phyloP scores from a whole-genome alignment of 768 basidiomycete genomes.

The Pholiota conissans region DNA sequence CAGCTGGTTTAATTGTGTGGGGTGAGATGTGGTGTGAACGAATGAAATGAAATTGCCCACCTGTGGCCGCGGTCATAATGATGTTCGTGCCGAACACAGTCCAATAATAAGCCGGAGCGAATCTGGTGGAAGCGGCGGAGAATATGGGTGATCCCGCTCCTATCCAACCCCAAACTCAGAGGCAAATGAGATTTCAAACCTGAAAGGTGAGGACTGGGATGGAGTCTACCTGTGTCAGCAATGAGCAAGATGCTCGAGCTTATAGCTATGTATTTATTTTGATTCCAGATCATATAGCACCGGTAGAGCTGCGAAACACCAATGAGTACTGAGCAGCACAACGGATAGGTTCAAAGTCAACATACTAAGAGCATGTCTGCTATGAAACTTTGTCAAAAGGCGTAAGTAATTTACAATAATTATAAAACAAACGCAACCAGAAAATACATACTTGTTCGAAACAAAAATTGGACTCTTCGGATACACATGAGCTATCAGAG shows the following conservation, averaged over 20 bases:
- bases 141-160: slow-evolving; percentile 10
- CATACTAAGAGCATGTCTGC: neutral
- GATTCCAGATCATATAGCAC: slow-evolving; percentile 8
- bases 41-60: neutral
- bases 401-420: neutral
- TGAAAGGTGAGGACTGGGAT: neutral
- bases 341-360: neutral
- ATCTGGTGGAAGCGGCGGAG: neutral
- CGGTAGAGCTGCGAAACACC: slow-evolving; percentile 3
- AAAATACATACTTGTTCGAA: slow-evolving; percentile 3
- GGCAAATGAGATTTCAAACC: neutral
- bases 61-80: neutral
- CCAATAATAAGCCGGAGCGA: slow-evolving; percentile 8
- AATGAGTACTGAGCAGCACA: too few species aligned
- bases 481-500: slow-evolving; percentile 2
- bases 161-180: slow-evolving; percentile 9
- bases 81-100: slow-evolving; percentile 3
- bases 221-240: slow-evolving; percentile 3
- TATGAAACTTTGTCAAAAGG: neutral
- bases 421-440: neutral
- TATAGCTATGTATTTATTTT: slow-evolving; percentile 1
- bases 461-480: slow-evolving; percentile 10
- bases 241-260: slow-evolving; percentile 3
- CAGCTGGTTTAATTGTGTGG: neutral
- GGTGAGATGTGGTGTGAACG: neutral